Conservation (phyloP, 2,329 filamentous ascomycete species). For the Fusarium sp. region DNA sequence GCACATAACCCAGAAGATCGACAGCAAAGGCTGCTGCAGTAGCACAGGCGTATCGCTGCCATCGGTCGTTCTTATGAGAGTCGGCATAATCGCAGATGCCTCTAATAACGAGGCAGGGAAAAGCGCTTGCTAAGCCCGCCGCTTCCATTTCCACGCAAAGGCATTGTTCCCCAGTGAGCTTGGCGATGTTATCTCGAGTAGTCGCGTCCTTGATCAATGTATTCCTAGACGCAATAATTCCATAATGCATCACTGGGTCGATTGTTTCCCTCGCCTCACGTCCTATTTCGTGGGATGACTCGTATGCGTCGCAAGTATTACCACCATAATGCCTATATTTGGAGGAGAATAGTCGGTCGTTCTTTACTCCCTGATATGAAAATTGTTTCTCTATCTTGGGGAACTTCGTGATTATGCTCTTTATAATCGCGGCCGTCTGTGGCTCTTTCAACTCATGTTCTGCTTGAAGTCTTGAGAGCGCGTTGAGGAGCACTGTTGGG, state of each 20-base stretch:
- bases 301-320: conserved; percentile 24
- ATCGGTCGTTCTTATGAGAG: not conserved
- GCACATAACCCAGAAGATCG: not conserved
- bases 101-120: not conserved
- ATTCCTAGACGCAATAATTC: conserved; percentile 48
- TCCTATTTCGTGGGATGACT: conserved; percentile 9
- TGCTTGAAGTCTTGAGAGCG: conserved; percentile 24
- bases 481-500: conserved; percentile 26
- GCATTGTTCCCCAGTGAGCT: not conserved
- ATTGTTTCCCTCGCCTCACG: conserved; percentile 7
- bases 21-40: not conserved
- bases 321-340: conserved; percentile 21
- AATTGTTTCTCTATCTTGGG: conserved; percentile 16
- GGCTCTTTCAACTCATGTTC: conserved; percentile 20
- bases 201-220: not conserved
- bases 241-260: conserved; percentile 42
- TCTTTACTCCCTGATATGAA: conserved; percentile 29
- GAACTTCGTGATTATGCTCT: conserved; percentile 3
- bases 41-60: conserved; percentile 9
- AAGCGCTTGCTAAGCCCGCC: not conserved
- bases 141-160: conserved; percentile 12
- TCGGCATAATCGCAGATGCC: conserved; percentile 6
- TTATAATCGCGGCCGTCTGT: conserved; percentile 16
- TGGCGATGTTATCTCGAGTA: accelerated
- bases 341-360: conserved; percentile 35